phyloP scores from a whole-genome alignment of 345 rosid genomes.

The Toxicodendron radicans region DNA sequence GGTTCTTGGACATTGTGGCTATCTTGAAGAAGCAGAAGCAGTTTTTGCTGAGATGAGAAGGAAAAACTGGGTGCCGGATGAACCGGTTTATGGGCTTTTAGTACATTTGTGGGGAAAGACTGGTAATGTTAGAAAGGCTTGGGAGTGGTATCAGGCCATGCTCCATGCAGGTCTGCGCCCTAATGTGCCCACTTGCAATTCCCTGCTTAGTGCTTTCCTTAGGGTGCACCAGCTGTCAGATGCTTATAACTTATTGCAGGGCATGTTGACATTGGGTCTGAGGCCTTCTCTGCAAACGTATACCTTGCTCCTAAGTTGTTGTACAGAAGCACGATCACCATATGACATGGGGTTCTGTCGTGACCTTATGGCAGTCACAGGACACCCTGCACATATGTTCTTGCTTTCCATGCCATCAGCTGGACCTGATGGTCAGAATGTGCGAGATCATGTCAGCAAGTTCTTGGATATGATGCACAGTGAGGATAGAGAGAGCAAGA shows the following conservation, averaged over 20 bases:
- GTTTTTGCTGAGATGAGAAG: slow-evolving; percentile 73
- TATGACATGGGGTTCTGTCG: slow-evolving; percentile 71
- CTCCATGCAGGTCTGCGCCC: slow-evolving; percentile 74
- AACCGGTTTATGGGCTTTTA: slow-evolving; percentile 87
- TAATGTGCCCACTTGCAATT: slow-evolving; percentile 95
- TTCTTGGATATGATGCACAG: slow-evolving; percentile 91
- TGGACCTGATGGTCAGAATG: slow-evolving; percentile 90
- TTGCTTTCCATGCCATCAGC: slow-evolving; percentile 74
- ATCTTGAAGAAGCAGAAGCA: slow-evolving; percentile 84
- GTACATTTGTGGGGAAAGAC: slow-evolving; percentile 96
- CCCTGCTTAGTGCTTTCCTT: slow-evolving; percentile 86
- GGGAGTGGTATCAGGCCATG: slow-evolving; percentile 88
- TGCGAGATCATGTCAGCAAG: slow-evolving; percentile 63
- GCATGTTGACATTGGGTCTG: slow-evolving; percentile 71
- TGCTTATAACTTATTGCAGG: slow-evolving; percentile 70
- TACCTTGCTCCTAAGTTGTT: slow-evolving; percentile 83
- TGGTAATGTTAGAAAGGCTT: slow-evolving; percentile 79
- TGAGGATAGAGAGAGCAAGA: slow-evolving; percentile 96
- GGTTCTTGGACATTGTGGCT: slow-evolving; percentile 91
- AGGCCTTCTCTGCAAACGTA: slow-evolving; percentile 81
- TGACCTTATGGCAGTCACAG: slow-evolving; percentile 74
- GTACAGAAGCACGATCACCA: slow-evolving; percentile 72
- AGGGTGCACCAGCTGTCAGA: slow-evolving; percentile 63
- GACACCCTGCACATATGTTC: slow-evolving; percentile 87
- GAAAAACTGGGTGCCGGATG: slow-evolving; percentile 89